Evolutionary conservation across 495 filamentous ascomycete genomes (phyloP).

Genomic region (Entonaema liquescens): DNA sequence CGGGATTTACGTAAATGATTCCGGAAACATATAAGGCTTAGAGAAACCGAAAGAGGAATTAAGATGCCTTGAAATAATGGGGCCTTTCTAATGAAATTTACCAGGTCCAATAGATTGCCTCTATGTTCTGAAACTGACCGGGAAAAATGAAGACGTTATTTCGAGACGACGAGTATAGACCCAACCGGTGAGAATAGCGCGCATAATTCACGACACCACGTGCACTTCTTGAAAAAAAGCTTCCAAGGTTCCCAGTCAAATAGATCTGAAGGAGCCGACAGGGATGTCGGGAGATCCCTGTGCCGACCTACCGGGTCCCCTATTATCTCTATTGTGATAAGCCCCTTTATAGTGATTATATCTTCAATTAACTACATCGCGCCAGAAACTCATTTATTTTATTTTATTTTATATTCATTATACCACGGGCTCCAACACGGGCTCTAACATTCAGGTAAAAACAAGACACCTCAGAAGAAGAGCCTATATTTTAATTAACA

Average conservation of each 20-base stretch:
- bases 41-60: neutral
- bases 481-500: neutral
- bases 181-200: neutral
- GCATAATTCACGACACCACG: constrained; percentile 20
- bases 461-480: too few species aligned
- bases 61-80: neutral
- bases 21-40: neutral
- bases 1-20: constrained; percentile 16
- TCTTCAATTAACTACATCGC: neutral
- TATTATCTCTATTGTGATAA: constrained; percentile 4
- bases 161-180: neutral
- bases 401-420: too few species aligned
- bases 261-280: constrained; percentile 5
- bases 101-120: neutral
- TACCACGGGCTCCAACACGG: too few species aligned
- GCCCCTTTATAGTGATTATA: neutral
- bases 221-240: constrained; percentile 15
- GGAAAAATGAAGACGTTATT: neutral
- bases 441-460: too few species aligned
- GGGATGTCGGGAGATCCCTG: constrained; percentile 9
- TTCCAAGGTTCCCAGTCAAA: constrained; percentile 20
- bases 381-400: too few species aligned
- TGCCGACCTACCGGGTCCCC: neutral
- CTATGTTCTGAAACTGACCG: neutral
- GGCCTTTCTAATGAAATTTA: neutral